These are phyloP conservation scores for Mycena kentingensis DNA, from an alignment of 768 basidiomycete species.

Conservation along the genomic window DNA sequence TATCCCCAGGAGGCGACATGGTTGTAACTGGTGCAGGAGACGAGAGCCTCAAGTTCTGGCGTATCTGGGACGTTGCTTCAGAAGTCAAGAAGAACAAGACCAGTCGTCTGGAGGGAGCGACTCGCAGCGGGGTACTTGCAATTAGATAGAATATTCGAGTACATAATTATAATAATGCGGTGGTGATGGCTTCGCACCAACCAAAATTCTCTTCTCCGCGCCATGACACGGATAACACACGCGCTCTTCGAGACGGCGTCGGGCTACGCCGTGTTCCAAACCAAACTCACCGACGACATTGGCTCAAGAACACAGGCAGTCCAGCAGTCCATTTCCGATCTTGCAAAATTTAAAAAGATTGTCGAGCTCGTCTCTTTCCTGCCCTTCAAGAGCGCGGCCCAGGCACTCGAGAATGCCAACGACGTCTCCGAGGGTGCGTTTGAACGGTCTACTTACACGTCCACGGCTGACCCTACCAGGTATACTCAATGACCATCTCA, in stretches of 20 bases:
- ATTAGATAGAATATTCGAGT: constrained; percentile 35
- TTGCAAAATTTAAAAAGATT: constrained; percentile 90
- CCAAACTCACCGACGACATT: constrained; percentile 84
- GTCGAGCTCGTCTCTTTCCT: constrained; percentile 87
- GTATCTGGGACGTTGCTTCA: constrained; percentile 68
- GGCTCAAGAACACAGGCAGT: constrained; percentile 75
- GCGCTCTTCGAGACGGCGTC: constrained; percentile 92
- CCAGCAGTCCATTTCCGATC: constrained; percentile 85
- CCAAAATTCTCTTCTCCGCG: neutral
- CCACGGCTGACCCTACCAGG: constrained; percentile 46
- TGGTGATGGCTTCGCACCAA: neutral
- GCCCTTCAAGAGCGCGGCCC: constrained; percentile 91
- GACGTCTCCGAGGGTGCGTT: constrained; percentile 90
- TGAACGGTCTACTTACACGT: constrained; percentile 1
- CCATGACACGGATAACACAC: constrained; percentile 55
- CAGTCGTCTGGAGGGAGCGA: constrained; percentile 41
- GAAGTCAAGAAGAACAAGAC: constrained; percentile 53
- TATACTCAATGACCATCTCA: constrained; percentile 80
- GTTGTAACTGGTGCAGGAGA: constrained; percentile 92
- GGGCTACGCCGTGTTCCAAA: constrained; percentile 91
- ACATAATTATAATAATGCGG: neutral
- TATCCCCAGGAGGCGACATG: constrained; percentile 88
- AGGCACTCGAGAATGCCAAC: constrained; percentile 94
- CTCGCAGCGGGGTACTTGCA: constrained; percentile 50
- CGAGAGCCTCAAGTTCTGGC: constrained; percentile 97